Conservation (phyloP, 2,329 filamentous ascomycete genomes). For the Aspergillus quadricinctus region DNA sequence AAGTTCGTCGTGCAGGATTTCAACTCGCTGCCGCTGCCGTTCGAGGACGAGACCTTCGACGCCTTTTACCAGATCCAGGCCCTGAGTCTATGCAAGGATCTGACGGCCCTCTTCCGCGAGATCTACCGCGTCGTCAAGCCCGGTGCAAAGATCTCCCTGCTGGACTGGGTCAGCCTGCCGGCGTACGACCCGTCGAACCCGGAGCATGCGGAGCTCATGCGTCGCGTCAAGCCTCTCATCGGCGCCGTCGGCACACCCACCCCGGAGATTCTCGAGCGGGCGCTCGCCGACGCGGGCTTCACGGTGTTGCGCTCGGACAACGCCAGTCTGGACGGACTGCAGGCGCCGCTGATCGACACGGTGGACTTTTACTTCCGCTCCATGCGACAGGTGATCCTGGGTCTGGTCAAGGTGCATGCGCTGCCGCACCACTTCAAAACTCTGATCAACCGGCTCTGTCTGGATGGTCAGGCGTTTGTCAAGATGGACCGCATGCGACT, state of each 20-base stretch:
- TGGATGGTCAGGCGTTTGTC: slow-evolving; percentile 53
- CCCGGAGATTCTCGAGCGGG: slow-evolving; percentile 44
- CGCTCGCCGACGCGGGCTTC: slow-evolving; percentile 47
- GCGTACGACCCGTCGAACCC: slow-evolving; percentile 46
- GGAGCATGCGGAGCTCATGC: slow-evolving; percentile 50
- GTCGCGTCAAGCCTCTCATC: slow-evolving; percentile 52
- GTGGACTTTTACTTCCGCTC: slow-evolving; percentile 53
- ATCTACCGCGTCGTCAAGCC: slow-evolving; percentile 49
- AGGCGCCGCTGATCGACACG: slow-evolving; percentile 52
- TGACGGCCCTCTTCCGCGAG: slow-evolving; percentile 45
- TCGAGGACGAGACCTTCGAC: slow-evolving; percentile 48
- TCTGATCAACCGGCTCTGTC: slow-evolving; percentile 50
- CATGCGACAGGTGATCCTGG: slow-evolving; percentile 47
- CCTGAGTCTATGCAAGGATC: slow-evolving; percentile 51
- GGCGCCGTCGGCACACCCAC: slow-evolving; percentile 54
- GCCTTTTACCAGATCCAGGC: slow-evolving; percentile 57
- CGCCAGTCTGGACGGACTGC: slow-evolving; percentile 49
- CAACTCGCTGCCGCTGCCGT: slow-evolving; percentile 50
- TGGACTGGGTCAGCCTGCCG: slow-evolving; percentile 53
- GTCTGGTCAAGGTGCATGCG: slow-evolving; percentile 44
- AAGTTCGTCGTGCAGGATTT: slow-evolving; percentile 50
- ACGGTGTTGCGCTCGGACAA: slow-evolving; percentile 47
- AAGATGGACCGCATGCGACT: slow-evolving; percentile 54
- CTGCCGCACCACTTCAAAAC: slow-evolving; percentile 51
- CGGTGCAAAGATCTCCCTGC: slow-evolving; percentile 47